Evolutionary conservation across 805 yeast genomes (phyloP).

Genomic region (Priceomyces fermenticarens): DNA sequence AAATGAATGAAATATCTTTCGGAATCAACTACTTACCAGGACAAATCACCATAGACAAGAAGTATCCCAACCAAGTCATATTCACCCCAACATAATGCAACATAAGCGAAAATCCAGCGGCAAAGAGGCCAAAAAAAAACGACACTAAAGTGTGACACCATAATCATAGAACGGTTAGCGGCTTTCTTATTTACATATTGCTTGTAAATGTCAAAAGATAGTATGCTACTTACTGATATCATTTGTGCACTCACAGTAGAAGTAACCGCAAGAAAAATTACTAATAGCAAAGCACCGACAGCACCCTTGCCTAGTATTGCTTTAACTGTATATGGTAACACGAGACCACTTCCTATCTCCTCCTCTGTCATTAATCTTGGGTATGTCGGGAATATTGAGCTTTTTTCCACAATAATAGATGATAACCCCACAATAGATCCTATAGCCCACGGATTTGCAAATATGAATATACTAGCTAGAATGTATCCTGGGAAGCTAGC

Average conservation of each 20-base stretch:
- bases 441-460: slow-evolving; percentile 32
- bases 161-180: slow-evolving; percentile 36
- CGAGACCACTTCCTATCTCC: slow-evolving; percentile 29
- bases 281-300: slow-evolving; percentile 28
- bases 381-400: slow-evolving; percentile 27
- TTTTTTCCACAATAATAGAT: slow-evolving; percentile 23
- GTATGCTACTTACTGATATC: slow-evolving; percentile 37
- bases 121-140: slow-evolving; percentile 33
- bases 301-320: slow-evolving; percentile 30
- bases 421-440: slow-evolving; percentile 35
- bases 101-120: slow-evolving; percentile 38
- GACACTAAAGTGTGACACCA: slow-evolving; percentile 43
- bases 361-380: slow-evolving; percentile 24
- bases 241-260: slow-evolving; percentile 40
- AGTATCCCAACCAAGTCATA: slow-evolving; percentile 31
- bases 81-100: slow-evolving; percentile 27
- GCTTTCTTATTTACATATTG: slow-evolving; percentile 42
- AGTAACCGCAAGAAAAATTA: slow-evolving; percentile 38
- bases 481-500: slow-evolving; percentile 38
- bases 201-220: slow-evolving; percentile 47
- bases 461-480: slow-evolving; percentile 29
- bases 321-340: slow-evolving; percentile 27
- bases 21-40: slow-evolving; percentile 20
- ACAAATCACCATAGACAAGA: slow-evolving; percentile 32
- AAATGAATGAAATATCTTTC: background rate